These are phyloP conservation scores for Lentinula boryana DNA, from an alignment of 768 basidiomycete genomes.

Conservation along the genomic window DNA sequence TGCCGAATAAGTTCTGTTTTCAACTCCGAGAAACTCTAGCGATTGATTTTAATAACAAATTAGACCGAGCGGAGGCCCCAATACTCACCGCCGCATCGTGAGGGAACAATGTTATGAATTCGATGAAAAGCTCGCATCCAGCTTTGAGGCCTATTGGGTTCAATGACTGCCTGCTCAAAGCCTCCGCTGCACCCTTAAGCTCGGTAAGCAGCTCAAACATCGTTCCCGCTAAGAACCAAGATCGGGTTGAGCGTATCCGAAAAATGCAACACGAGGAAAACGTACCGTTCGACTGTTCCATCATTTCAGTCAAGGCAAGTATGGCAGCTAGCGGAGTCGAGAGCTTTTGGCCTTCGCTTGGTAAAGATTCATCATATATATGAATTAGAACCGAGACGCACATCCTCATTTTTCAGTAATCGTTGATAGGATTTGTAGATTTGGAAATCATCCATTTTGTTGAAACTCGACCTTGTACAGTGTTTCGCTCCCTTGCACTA, in stretches of 20 bases:
- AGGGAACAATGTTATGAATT: conserved; percentile 80
- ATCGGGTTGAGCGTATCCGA: conserved; percentile 8
- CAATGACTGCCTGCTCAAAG: conserved; percentile 53
- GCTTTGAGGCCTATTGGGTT: conserved; percentile 83
- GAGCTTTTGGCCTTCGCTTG: conserved; percentile 36
- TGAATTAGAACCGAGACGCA: conserved; percentile 24
- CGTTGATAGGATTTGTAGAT: conserved; percentile 48
- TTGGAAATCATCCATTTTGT: conserved; percentile 21
- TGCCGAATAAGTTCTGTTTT: conserved; percentile 80
- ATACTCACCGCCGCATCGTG: conserved; percentile 72
- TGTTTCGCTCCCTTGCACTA: background rate
- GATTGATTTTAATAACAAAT: conserved; percentile 8
- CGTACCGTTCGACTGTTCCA: conserved; percentile 72
- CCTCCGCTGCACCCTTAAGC: conserved; percentile 67
- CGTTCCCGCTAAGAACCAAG: conserved; percentile 59
- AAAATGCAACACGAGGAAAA: background rate
- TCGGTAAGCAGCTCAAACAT: conserved; percentile 91
- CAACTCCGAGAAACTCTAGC: conserved; percentile 75
- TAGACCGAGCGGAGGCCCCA: conserved; percentile 8
- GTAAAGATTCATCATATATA: background rate
- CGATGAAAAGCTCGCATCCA: conserved; percentile 88
- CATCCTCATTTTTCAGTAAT: conserved; percentile 62
- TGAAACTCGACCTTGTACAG: background rate
- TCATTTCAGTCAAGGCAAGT: conserved; percentile 73
- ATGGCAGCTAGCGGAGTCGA: conserved; percentile 87